Evolutionary conservation across 768 basidiomycete genomes (phyloP).

Genomic region (Pisolithus albus): DNA sequence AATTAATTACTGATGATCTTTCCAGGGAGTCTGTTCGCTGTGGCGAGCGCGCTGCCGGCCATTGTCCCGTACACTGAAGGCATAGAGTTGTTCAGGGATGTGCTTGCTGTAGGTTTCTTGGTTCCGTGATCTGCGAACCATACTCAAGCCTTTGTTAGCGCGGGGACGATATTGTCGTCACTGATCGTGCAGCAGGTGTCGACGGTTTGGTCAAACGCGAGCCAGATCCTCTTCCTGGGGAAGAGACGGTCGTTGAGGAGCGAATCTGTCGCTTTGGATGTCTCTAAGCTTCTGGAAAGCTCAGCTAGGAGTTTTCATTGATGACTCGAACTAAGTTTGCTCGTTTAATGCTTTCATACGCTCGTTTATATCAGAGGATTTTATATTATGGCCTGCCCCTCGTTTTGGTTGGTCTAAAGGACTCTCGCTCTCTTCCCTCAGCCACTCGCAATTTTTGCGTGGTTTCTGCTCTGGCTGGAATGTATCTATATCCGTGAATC

Average conservation of each 20-base stretch:
- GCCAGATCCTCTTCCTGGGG: conserved; percentile 1
- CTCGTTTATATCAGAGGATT: background rate
- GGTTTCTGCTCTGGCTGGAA: too few species aligned
- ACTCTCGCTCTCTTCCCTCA: too few species aligned
- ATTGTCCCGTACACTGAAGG: conserved; percentile 4
- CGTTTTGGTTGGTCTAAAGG: too few species aligned
- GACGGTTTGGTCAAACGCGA: background rate
- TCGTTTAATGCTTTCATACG: background rate
- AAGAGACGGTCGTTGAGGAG: conserved; percentile 2
- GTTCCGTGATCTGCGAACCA: background rate
- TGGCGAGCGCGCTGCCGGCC: conserved; percentile 6
- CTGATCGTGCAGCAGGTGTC: background rate
- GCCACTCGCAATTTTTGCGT: too few species aligned
- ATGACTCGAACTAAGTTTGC: background rate
- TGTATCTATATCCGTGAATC: too few species aligned
- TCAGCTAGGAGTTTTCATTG: background rate
- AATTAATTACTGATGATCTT: background rate
- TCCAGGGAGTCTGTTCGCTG: conserved; percentile 4
- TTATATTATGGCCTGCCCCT: background rate
- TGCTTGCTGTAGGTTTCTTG: conserved; percentile 6
- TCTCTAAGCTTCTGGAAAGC: conserved; percentile 4
- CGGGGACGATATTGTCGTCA: conserved; percentile 1
- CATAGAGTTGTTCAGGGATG: conserved; percentile 4
- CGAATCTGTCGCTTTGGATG: conserved; percentile 11
- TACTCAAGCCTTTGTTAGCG: conserved; percentile 1